These are phyloP conservation scores for Lolium rigidum DNA, from an alignment of 176 grass and related monocot species.

Conservation along the genomic window DNA sequence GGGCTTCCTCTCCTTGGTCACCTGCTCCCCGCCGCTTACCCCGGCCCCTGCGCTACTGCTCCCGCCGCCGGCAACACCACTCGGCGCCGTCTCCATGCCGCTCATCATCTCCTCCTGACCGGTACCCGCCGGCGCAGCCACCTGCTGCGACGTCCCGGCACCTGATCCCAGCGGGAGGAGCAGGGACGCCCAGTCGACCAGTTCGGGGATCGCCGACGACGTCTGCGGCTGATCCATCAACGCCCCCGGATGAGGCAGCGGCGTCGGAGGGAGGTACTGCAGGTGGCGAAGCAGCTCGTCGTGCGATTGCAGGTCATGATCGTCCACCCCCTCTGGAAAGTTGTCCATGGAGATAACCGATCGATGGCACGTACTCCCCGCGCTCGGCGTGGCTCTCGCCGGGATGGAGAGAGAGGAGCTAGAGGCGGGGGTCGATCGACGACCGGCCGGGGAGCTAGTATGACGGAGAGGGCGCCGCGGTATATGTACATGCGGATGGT, in stretches of 20 bases:
- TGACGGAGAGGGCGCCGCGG: background rate
- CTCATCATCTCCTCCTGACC: background rate
- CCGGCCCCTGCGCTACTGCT: background rate
- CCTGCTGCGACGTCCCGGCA: conserved; percentile 23
- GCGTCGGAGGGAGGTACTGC: background rate
- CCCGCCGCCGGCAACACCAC: background rate
- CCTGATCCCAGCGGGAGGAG: conserved; percentile 15
- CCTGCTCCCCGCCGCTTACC: background rate
- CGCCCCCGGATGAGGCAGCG: background rate
- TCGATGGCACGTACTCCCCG: background rate
- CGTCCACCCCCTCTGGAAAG: background rate
- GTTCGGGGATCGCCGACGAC: conserved; percentile 9
- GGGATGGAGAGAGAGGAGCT: background rate
- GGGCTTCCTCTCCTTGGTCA: background rate
- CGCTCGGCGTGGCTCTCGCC: background rate
- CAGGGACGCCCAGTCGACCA: conserved; percentile 52
- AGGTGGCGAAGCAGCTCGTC: background rate
- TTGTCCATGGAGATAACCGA: conserved; percentile 30
- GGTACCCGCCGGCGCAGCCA: background rate
- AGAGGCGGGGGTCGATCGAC: too few species aligned
- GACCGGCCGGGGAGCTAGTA: conserved; percentile 7
- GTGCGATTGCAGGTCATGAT: background rate
- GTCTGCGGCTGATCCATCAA: background rate
- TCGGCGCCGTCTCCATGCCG: background rate
- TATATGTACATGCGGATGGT: conserved; percentile 44